These are phyloP conservation scores for Friedmanniomyces simplex DNA, from an alignment of 495 filamentous ascomycete genomes.

Conservation along the genomic window DNA sequence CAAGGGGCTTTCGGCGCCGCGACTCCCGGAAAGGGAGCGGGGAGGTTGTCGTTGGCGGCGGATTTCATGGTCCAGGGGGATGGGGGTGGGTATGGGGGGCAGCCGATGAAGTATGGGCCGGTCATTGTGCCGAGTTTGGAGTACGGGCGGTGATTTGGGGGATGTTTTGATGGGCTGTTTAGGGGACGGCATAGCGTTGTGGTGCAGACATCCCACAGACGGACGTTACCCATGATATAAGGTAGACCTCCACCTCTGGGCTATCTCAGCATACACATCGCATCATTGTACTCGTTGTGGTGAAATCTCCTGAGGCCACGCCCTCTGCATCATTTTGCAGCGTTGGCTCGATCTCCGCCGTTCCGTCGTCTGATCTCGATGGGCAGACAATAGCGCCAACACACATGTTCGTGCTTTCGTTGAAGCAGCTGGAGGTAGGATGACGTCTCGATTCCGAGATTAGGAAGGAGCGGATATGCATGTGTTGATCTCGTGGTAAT, in stretches of 20 bases:
- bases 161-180: not conserved
- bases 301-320: too few species aligned
- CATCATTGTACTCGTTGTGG: too few species aligned
- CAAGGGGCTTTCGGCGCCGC: constrained; percentile 26
- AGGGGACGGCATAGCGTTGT: not conserved
- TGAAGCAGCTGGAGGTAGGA: not conserved
- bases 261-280: too few species aligned
- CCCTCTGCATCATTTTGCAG: too few species aligned
- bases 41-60: constrained; percentile 78
- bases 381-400: too few species aligned
- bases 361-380: too few species aligned
- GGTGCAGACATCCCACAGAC: too few species aligned
- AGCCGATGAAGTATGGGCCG: constrained; percentile 90
- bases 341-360: too few species aligned
- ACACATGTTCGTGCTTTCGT: too few species aligned
- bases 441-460: not conserved
- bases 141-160: constrained; percentile 55
- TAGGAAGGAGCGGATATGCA: not conserved
- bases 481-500: too few species aligned
- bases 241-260: too few species aligned
- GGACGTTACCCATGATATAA: too few species aligned
- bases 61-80: constrained; percentile 92
- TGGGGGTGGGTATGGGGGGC: constrained; percentile 52
- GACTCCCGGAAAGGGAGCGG: constrained; percentile 36
- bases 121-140: constrained; percentile 91